Evolutionary conservation across 2,329 filamentous ascomycete species (phyloP).

Genomic region (Myriangium duriaei): DNA sequence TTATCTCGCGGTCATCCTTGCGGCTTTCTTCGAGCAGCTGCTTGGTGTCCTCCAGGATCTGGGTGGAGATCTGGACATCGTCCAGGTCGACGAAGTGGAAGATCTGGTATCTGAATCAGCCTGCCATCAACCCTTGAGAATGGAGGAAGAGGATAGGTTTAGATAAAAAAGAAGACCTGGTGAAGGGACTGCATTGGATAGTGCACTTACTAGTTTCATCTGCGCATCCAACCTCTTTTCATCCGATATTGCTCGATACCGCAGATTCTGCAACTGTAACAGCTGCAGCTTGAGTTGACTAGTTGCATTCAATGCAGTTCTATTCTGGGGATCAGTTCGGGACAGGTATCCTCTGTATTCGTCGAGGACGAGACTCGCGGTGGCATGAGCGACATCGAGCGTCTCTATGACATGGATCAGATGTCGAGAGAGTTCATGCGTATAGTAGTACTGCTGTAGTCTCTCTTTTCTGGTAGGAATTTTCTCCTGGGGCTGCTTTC

Average conservation of each 20-base stretch:
- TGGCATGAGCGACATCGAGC: neutral
- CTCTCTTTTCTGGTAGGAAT: neutral
- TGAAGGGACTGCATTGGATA: too few species aligned
- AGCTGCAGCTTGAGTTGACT: neutral
- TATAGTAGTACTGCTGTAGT: slow-evolving; percentile 1
- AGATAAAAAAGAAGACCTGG: too few species aligned
- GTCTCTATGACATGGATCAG: slow-evolving; percentile 2
- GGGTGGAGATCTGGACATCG: neutral
- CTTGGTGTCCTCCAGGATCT: too few species aligned
- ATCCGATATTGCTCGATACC: neutral
- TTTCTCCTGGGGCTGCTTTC: neutral
- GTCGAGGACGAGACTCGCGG: neutral
- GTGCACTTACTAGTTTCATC: neutral
- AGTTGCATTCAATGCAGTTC: neutral
- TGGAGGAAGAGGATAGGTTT: too few species aligned
- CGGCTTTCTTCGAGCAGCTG: slow-evolving; percentile 1
- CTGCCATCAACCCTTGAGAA: neutral
- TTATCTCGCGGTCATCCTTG: slow-evolving; percentile 1
- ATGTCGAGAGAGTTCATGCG: slow-evolving; percentile 1
- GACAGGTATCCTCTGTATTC: neutral
- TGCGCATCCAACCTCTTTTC: slow-evolving; percentile 1
- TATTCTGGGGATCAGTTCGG: neutral
- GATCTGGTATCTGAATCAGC: neutral
- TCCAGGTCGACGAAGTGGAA: slow-evolving; percentile 5
- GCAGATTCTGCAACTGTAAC: neutral